A percentile compares a stretch with the other conserved stretches of the same genome.
Evolutionary conservation across 2,329 filamentous ascomycete genomes (phyloP).

Genomic region (Pseudogymnoascus sp.): DNA sequence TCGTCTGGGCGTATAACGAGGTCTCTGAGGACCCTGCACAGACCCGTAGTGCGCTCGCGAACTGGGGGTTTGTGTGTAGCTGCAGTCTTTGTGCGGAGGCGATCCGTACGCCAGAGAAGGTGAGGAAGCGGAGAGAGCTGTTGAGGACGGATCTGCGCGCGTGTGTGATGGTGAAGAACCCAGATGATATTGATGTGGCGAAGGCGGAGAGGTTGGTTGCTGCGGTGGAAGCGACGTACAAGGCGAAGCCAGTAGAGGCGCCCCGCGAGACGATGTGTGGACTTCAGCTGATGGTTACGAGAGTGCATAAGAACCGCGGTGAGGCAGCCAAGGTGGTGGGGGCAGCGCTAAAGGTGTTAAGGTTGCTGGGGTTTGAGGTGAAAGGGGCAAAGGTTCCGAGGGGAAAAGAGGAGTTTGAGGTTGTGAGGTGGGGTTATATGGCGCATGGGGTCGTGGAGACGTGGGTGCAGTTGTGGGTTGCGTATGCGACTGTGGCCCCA

Average conservation of each 20-base stretch:
- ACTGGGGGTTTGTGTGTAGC: conserved; percentile 36
- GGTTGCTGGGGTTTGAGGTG: background rate
- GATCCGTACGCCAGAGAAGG: background rate
- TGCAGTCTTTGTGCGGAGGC: conserved; percentile 23
- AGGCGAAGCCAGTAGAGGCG: background rate
- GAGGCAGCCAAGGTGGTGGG: background rate
- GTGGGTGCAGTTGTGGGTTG: conserved; percentile 24
- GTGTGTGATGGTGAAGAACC: background rate
- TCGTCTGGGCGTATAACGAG: conserved; percentile 24
- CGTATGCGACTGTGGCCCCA: conserved; percentile 21
- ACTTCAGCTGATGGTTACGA: background rate
- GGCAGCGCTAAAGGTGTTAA: background rate
- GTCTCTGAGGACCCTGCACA: conserved; percentile 26
- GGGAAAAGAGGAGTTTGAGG: background rate
- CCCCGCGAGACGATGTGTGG: background rate
- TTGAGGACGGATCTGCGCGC: background rate
- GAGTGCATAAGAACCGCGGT: background rate
- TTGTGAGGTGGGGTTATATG: conserved; percentile 26
- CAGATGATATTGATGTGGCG: background rate
- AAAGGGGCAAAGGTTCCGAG: background rate
- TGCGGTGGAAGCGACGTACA: background rate
- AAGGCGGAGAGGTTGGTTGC: background rate
- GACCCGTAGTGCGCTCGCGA: conserved; percentile 14
- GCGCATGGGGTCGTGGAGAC: conserved; percentile 20
- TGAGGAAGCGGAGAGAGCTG: background rate